Percentiles rank a stretch among this genome's conserved stretches.
Evolutionary conservation across 148 eudicot species (phyloP).

Genomic region (Rhododendron molle): DNA sequence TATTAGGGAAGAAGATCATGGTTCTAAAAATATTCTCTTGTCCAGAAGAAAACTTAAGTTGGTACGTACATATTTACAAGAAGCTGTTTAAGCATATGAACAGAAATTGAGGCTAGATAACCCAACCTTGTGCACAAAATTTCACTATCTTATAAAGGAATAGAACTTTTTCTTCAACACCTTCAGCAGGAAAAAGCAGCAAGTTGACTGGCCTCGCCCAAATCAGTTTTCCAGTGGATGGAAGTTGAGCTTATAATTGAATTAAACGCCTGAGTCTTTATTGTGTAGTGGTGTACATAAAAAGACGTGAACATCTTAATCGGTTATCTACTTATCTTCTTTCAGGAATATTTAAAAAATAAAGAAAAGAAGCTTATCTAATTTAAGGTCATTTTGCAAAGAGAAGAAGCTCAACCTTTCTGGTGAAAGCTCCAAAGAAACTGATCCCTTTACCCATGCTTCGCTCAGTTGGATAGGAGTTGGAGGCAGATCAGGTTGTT

Average conservation of each 20-base stretch:
- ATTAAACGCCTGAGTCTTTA: neutral
- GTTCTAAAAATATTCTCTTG: neutral
- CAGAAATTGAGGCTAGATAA: neutral
- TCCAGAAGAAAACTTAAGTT: neutral
- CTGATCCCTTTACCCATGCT: slow-evolving; percentile 21
- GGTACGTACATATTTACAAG: neutral
- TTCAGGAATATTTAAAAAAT: neutral
- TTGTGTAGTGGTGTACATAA: neutral
- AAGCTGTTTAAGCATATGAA: neutral
- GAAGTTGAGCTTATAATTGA: neutral
- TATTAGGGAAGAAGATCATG: neutral
- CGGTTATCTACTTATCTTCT: neutral
- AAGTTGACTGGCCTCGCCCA: neutral
- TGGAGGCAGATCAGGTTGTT: slow-evolving; percentile 27
- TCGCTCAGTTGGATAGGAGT: slow-evolving; percentile 29
- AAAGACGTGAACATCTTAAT: neutral
- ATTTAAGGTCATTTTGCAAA: neutral
- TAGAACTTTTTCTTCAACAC: neutral
- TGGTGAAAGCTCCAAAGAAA: slow-evolving; percentile 28
- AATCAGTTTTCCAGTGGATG: neutral
- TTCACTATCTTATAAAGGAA: neutral
- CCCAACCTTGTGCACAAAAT: neutral
- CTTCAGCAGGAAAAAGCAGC: neutral
- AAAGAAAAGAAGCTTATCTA: neutral
- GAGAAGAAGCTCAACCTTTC: slow-evolving; percentile 33